Conservation (phyloP, 176 grass and related monocot species). For the Saccharum spontaneum region DNA sequence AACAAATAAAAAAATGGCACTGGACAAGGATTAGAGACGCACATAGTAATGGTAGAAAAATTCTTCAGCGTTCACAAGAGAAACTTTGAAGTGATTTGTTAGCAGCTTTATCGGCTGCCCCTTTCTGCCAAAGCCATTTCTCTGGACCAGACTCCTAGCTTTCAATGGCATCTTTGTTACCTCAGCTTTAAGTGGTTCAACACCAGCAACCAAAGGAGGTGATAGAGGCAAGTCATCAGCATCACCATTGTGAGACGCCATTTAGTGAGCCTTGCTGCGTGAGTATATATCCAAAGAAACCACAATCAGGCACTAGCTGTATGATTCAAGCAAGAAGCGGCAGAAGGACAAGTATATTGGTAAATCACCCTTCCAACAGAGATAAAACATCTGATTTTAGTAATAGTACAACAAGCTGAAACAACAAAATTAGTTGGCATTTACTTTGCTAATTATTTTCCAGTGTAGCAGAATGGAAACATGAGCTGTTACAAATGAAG, state of each 20-base stretch:
- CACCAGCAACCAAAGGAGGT: conserved; percentile 31
- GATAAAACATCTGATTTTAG: too few species aligned
- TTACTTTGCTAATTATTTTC: too few species aligned
- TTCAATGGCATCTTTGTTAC: conserved; percentile 31
- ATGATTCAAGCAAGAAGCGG: too few species aligned
- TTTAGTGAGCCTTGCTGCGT: conserved; percentile 16
- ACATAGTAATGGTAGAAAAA: conserved; percentile 80
- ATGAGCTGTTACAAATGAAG: too few species aligned
- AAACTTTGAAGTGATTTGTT: conserved; percentile 78
- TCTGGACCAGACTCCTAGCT: conserved; percentile 38
- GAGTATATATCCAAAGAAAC: neutral
- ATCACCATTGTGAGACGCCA: conserved; percentile 40
- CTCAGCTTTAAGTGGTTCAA: conserved; percentile 36
- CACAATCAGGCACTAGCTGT: too few species aligned
- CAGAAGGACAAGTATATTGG: too few species aligned
- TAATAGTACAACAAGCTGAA: too few species aligned
- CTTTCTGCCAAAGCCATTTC: conserved; percentile 51
- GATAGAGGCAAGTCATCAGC: conserved; percentile 46
- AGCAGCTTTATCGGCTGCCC: conserved; percentile 49
- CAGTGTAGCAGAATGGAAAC: too few species aligned
- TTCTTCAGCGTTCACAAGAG: conserved; percentile 43
- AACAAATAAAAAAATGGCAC: neutral
- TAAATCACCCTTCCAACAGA: too few species aligned
- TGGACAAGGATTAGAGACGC: neutral
- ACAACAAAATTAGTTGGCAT: too few species aligned